Conservation (phyloP, 75 land plant species). For the Pseudotsuga menziesii region DNA sequence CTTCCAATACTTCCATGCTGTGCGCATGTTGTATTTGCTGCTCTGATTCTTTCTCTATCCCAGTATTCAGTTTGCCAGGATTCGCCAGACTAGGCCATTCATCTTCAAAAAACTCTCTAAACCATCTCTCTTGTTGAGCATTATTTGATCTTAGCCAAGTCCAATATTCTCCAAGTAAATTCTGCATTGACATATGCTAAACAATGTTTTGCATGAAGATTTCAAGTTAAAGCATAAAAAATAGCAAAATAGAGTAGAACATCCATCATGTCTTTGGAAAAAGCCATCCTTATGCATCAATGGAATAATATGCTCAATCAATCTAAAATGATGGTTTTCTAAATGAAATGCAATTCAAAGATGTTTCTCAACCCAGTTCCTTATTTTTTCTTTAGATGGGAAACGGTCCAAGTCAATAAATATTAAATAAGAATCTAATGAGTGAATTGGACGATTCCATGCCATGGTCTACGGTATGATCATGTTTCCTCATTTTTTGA, state of each 20-base stretch:
- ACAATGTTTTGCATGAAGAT: conserved; percentile 1
- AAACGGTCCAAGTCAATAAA: background rate
- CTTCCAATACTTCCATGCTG: conserved; percentile 47
- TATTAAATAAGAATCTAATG: background rate
- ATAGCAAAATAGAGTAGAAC: background rate
- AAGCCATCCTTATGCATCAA: background rate
- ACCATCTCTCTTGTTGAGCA: conserved; percentile 47
- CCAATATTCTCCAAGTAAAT: conserved; percentile 52
- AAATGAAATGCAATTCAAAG: background rate
- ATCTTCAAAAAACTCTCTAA: conserved; percentile 50
- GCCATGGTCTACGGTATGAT: background rate
- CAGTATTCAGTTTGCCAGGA: conserved; percentile 6
- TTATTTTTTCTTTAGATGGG: background rate
- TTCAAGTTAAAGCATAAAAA: background rate
- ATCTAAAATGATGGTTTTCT: background rate
- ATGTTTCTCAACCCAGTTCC: background rate
- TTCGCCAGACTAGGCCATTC: conserved; percentile 43
- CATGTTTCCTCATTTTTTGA: background rate
- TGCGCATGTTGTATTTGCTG: conserved; percentile 15
- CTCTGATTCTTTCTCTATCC: conserved; percentile 19
- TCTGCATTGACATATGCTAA: conserved; percentile 34
- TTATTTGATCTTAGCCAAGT: conserved; percentile 55
- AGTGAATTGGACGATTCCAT: background rate
- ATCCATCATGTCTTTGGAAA: background rate
- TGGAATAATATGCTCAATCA: conserved; percentile 1